Evolutionary conservation across 177 flowering plant genomes (phyloP).

Genomic region (Vitis hybrid): DNA sequence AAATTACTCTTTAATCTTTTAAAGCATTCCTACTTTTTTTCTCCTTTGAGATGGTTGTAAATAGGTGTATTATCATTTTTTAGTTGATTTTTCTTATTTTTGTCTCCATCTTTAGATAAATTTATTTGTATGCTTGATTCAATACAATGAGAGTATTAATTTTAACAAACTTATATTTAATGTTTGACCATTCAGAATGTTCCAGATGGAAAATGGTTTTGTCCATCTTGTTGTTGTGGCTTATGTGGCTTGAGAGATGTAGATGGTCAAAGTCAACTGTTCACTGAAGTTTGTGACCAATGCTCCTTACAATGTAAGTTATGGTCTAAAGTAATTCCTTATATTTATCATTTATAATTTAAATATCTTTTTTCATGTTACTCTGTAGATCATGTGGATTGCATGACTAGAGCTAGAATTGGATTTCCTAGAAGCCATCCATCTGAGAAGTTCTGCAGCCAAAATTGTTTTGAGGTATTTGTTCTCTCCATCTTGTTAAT

Average conservation of each 20-base stretch:
- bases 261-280: not conserved
- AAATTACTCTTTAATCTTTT: not conserved
- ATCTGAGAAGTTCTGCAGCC: conserved; percentile 7
- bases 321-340: not conserved
- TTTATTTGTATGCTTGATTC: not conserved
- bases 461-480: conserved; percentile 13
- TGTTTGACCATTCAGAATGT: conserved; percentile 10
- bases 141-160: not conserved
- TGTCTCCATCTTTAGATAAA: not conserved
- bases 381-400: conserved; percentile 12
- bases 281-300: conserved; percentile 11
- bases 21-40: not conserved
- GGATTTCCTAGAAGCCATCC: not conserved
- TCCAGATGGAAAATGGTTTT: conserved; percentile 15
- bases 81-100: not conserved
- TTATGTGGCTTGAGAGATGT: conserved; percentile 11
- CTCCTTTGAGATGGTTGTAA: not conserved
- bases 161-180: not conserved
- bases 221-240: conserved; percentile 13
- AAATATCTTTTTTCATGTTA: not conserved
- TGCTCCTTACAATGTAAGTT: conserved; percentile 11
- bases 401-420: conserved; percentile 11
- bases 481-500: not conserved
- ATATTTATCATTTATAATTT: not conserved
- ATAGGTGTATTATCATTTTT: not conserved